A percentile compares a stretch with the other conserved stretches of the same genome.
phyloP scores from a whole-genome alignment of 257 asterid genomes.

The Nicotiana obtusifolia region DNA sequence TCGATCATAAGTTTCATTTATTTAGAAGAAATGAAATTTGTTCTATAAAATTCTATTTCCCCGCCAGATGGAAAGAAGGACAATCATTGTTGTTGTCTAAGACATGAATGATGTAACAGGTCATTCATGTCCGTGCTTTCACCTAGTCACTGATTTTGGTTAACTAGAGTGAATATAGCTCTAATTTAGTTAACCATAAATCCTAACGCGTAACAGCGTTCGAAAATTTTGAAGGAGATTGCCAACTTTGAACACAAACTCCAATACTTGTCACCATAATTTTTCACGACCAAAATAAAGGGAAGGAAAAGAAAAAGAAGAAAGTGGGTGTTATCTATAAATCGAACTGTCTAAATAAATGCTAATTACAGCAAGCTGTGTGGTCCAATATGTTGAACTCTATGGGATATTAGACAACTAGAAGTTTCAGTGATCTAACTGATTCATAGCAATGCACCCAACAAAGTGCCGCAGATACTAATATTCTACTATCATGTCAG shows the following conservation, averaged over 20 bases:
- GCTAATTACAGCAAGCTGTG: neutral
- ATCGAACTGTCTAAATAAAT: neutral
- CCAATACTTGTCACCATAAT: neutral
- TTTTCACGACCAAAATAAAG: neutral
- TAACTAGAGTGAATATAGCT: no score
- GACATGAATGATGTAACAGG: no score
- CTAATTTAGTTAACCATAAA: neutral
- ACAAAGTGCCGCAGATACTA: neutral
- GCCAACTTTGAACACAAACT: neutral
- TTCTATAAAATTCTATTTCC: neutral
- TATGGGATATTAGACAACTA: neutral
- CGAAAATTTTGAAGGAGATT: neutral
- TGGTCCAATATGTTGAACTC: neutral
- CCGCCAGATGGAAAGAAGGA: neutral
- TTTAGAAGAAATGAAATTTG: neutral
- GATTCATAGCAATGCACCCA: constrained; percentile 1
- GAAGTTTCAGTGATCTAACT: neutral
- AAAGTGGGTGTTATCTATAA: neutral
- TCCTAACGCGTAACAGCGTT: neutral
- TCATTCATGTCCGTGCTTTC: no score
- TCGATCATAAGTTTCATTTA: neutral
- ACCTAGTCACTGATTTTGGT: no score
- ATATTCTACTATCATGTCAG: neutral
- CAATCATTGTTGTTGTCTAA: neutral
- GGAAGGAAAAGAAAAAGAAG: neutral